Evolutionary conservation across 2,329 filamentous ascomycete species (phyloP).

Genomic region (Penicillium freii): DNA sequence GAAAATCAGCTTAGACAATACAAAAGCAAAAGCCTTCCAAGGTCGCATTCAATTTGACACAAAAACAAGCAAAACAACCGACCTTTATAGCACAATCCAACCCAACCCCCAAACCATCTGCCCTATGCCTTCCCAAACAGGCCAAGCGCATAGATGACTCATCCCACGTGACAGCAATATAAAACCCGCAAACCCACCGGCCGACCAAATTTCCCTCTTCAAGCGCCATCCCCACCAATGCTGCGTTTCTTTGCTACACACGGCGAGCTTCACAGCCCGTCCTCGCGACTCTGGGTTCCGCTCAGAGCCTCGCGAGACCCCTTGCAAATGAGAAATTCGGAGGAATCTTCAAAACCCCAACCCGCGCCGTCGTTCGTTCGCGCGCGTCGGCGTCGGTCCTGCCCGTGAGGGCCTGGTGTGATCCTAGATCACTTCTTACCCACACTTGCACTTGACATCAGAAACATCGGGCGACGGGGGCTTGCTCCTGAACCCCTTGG

Average conservation of each 20-base stretch:
- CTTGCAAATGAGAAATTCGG: slow-evolving; percentile 97
- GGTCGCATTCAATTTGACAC: no score
- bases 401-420: slow-evolving; percentile 86
- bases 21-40: neutral
- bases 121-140: slow-evolving; percentile 4
- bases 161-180: slow-evolving; percentile 12
- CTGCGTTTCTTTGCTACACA: slow-evolving; percentile 95
- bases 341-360: slow-evolving; percentile 79
- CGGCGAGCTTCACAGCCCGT: slow-evolving; percentile 44
- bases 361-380: slow-evolving; percentile 40
- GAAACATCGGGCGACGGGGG: slow-evolving; percentile 71
- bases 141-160: slow-evolving; percentile 13
- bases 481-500: slow-evolving; percentile 63
- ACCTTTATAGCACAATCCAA: neutral
- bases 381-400: slow-evolving; percentile 47
- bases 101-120: neutral
- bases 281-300: slow-evolving; percentile 17
- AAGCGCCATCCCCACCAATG: slow-evolving; percentile 85
- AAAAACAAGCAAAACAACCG: neutral
- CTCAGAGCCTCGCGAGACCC: slow-evolving; percentile 15
- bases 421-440: slow-evolving; percentile 41
- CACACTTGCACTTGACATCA: slow-evolving; percentile 86
- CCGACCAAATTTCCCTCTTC: slow-evolving; percentile 31
- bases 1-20: neutral
- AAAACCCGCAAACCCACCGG: slow-evolving; percentile 8